Conservation (phyloP, 345 rosid species). For the Crucihimalaya himalaica region DNA sequence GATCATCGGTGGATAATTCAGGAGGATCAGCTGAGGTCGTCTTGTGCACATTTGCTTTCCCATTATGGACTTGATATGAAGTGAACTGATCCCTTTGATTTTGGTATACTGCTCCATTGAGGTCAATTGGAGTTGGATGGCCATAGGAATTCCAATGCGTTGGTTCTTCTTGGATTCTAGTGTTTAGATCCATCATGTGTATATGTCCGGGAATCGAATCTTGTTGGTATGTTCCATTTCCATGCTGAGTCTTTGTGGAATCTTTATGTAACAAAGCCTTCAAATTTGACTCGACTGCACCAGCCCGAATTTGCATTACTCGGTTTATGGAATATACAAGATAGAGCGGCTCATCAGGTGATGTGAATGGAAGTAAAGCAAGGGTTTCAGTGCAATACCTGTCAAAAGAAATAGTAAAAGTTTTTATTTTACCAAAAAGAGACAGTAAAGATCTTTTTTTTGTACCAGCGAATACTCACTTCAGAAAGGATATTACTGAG, state of each 20-base stretch:
- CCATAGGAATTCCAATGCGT: conserved; percentile 37
- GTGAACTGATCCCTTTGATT: conserved; percentile 47
- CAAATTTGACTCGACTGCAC: conserved; percentile 90
- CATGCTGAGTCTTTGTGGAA: conserved; percentile 42
- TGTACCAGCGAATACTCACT: conserved; percentile 58
- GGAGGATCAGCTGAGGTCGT: conserved; percentile 44
- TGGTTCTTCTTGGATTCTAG: conserved; percentile 49
- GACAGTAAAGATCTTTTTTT: background rate
- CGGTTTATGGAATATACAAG: conserved; percentile 88
- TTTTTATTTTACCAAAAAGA: conserved; percentile 12
- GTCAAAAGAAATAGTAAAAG: conserved; percentile 35
- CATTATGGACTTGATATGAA: conserved; percentile 32
- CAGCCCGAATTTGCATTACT: conserved; percentile 90
- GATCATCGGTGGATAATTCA: conserved; percentile 62
- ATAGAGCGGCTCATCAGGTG: conserved; percentile 98
- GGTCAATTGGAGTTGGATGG: conserved; percentile 51
- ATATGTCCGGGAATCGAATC: conserved; percentile 39
- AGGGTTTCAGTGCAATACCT: conserved; percentile 99
- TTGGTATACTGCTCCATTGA: conserved; percentile 60
- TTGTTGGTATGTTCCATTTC: conserved; percentile 55
- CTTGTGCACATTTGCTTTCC: conserved; percentile 46
- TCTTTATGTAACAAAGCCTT: conserved; percentile 70
- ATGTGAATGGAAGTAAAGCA: conserved; percentile 86
- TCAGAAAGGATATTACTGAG: conserved; percentile 71
- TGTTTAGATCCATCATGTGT: conserved; percentile 60